Evolutionary conservation across 768 basidiomycete species (phyloP).

Genomic region (Amanita inopinata): DNA sequence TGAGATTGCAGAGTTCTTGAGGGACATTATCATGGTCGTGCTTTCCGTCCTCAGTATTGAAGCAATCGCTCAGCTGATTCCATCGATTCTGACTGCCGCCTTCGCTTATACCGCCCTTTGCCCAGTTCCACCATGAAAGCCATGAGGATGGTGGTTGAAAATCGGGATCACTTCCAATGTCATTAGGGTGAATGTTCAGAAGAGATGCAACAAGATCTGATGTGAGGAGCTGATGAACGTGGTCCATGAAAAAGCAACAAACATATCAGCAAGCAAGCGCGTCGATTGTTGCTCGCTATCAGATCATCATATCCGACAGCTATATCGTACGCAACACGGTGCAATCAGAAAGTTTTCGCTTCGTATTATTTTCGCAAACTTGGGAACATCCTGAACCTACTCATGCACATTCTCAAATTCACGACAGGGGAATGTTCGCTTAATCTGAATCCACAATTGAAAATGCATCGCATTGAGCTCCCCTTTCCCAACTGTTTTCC

Average conservation of each 20-base stretch:
- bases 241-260: conserved; percentile 2
- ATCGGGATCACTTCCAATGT: not conserved
- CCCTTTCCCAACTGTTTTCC: too few species aligned
- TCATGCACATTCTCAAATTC: too few species aligned
- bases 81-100: not conserved
- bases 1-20: conserved; percentile 4
- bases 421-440: too few species aligned
- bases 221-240: conserved; percentile 6
- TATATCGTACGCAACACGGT: too few species aligned
- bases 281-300: too few species aligned
- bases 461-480: too few species aligned
- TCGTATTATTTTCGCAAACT: too few species aligned
- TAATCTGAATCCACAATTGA: too few species aligned
- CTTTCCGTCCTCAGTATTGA: not conserved
- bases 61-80: conserved; percentile 6
- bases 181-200: conserved; percentile 7
- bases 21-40: conserved; percentile 3
- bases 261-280: not conserved
- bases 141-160: conserved; percentile 6
- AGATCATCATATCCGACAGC: too few species aligned
- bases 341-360: too few species aligned
- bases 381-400: too few species aligned
- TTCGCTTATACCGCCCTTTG: not conserved
- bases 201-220: conserved; percentile 8
- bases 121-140: conserved; percentile 8